A percentile compares a stretch with the other conserved stretches of the same genome.
phyloP scores from a whole-genome alignment of 2,329 filamentous ascomycete species.

The Pyrenophora seminiperda region DNA sequence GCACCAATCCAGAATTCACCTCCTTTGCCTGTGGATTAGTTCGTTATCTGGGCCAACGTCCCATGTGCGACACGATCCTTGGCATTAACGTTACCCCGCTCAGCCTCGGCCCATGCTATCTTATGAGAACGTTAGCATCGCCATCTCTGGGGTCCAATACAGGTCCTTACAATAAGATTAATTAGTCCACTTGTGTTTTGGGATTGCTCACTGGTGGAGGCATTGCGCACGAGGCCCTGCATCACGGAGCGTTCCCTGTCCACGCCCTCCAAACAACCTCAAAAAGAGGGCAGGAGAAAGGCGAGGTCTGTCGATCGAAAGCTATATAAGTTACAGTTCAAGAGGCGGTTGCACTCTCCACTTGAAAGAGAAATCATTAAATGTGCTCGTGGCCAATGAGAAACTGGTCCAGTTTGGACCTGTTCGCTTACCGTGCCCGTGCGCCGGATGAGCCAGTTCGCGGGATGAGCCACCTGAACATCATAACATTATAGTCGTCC shows the following conservation, averaged over 20 bases:
- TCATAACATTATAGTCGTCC: not conserved
- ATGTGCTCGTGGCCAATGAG: constrained; percentile 4
- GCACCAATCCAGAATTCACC: too few species aligned
- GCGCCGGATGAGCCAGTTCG: not conserved
- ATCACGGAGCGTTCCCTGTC: constrained; percentile 4
- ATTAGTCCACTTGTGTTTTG: too few species aligned
- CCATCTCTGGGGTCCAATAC: too few species aligned
- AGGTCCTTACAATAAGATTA: too few species aligned
- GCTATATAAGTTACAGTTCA: constrained; percentile 2
- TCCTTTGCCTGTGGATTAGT: too few species aligned
- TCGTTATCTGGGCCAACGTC: too few species aligned
- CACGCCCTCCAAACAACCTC: not conserved
- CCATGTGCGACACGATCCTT: too few species aligned
- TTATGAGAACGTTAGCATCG: too few species aligned
- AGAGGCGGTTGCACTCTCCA: constrained; percentile 2
- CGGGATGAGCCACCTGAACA: not conserved
- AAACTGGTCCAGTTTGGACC: constrained; percentile 3
- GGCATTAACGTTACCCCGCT: too few species aligned
- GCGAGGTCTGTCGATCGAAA: constrained; percentile 5
- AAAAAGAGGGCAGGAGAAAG: constrained; percentile 1
- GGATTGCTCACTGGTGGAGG: too few species aligned
- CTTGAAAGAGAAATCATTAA: constrained; percentile 4
- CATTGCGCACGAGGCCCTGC: constrained; percentile 1
- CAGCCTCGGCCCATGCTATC: too few species aligned
- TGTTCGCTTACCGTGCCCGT: constrained; percentile 6